phyloP scores from a whole-genome alignment of 2,329 filamentous ascomycete species.

The Drechslerella coelobrocha region DNA sequence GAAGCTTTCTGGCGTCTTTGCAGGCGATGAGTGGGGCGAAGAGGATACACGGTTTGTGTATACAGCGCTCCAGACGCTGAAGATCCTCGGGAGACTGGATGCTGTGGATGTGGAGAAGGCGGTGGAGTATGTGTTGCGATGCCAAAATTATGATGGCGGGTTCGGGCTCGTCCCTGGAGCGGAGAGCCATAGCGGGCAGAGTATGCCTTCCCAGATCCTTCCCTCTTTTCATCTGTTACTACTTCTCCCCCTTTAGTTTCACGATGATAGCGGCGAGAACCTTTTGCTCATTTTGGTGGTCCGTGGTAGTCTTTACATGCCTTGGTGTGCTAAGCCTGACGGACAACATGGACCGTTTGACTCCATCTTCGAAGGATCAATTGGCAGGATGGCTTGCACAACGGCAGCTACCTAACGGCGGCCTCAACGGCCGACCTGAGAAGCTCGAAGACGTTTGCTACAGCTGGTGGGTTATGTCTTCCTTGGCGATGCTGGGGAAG shows the following conservation, averaged over 20 bases:
- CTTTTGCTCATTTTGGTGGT: slow-evolving; percentile 5
- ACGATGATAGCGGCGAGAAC: not conserved
- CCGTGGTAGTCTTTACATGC: slow-evolving; percentile 75
- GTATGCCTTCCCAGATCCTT: slow-evolving; percentile 20
- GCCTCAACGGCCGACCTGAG: slow-evolving; percentile 91
- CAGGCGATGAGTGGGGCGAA: slow-evolving; percentile 95
- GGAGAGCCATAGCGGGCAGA: slow-evolving; percentile 93
- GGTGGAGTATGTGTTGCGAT: slow-evolving; percentile 77
- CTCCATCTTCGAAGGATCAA: slow-evolving; percentile 69
- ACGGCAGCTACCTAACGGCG: slow-evolving; percentile 83
- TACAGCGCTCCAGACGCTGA: slow-evolving; percentile 85
- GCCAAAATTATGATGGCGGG: slow-evolving; percentile 91
- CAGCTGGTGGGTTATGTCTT: slow-evolving; percentile 97
- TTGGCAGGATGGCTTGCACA: slow-evolving; percentile 91
- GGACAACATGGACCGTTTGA: slow-evolving; percentile 78
- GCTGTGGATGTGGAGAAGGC: slow-evolving; percentile 81
- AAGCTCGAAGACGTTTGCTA: slow-evolving; percentile 98
- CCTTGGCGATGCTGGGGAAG: slow-evolving; percentile 83
- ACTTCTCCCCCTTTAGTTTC: not conserved
- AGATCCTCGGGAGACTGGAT: slow-evolving; percentile 73
- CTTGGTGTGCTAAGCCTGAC: slow-evolving; percentile 85
- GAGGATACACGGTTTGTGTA: slow-evolving; percentile 94
- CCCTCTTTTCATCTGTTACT: not conserved
- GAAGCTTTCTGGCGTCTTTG: slow-evolving; percentile 76
- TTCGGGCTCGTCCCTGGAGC: slow-evolving; percentile 89